Percentiles rank a stretch among this genome's conserved stretches.
Conservation (phyloP, 495 filamentous ascomycete species). For the Xylaria acuta region DNA sequence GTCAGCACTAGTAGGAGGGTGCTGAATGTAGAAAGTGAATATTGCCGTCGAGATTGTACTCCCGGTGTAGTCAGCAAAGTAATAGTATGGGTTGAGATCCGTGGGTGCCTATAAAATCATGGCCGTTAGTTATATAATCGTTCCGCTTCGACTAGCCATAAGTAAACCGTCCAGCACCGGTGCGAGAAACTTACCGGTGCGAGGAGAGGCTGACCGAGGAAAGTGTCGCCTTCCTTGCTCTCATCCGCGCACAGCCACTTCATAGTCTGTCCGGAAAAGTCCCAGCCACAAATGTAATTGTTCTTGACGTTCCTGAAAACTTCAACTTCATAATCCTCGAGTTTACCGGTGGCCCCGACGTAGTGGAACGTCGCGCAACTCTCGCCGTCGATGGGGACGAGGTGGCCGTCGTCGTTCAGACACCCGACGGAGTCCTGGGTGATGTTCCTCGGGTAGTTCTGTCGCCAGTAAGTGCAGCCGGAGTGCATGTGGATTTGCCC, state of each 20-base stretch:
- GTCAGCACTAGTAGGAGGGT: neutral
- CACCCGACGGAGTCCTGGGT: neutral
- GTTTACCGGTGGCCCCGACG: neutral
- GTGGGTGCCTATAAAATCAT: neutral
- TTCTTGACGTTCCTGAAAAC: neutral
- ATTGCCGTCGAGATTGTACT: neutral
- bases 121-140: neutral
- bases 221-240: neutral
- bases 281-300: neutral
- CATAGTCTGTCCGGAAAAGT: neutral
- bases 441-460: slow-evolving; percentile 6
- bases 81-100: neutral
- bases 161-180: neutral
- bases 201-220: neutral
- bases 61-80: neutral
- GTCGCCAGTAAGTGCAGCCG: slow-evolving; percentile 13
- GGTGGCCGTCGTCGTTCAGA: neutral
- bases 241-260: neutral
- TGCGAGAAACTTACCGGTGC: neutral
- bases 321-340: neutral
- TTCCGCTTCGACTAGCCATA: neutral
- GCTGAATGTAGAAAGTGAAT: slow-evolving; percentile 10
- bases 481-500: neutral
- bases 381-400: neutral
- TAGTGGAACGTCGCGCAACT: slow-evolving; percentile 10